Conservation (phyloP, 768 basidiomycete species). For the Pleurotus tuber-regium region DNA sequence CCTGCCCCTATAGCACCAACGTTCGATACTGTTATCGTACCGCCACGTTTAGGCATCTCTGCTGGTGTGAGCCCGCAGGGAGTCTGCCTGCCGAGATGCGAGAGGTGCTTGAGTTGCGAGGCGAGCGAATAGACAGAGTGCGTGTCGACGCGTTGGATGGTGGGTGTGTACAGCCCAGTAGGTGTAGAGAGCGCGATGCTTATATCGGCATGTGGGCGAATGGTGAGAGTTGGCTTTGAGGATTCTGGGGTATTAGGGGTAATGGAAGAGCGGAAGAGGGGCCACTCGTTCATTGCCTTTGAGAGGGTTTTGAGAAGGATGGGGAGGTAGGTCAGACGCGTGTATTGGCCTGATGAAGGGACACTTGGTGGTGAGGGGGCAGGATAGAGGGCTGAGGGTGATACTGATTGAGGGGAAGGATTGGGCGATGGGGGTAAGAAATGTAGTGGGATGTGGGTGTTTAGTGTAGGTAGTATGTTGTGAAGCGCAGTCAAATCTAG, state of each 20-base stretch:
- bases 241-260: slow-evolving; percentile 33
- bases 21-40: slow-evolving; percentile 80
- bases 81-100: slow-evolving; percentile 62
- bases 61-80: slow-evolving; percentile 61
- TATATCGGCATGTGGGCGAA: slow-evolving; percentile 77
- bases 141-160: slow-evolving; percentile 52
- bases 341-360: slow-evolving; percentile 54
- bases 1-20: slow-evolving; percentile 79
- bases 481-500: slow-evolving; percentile 74
- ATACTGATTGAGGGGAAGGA: slow-evolving; percentile 25
- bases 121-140: slow-evolving; percentile 60
- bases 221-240: slow-evolving; percentile 62
- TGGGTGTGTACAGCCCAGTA: slow-evolving; percentile 82
- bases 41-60: slow-evolving; percentile 75
- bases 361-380: slow-evolving; percentile 39
- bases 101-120: slow-evolving; percentile 56
- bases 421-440: slow-evolving; percentile 28
- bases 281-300: slow-evolving; percentile 81
- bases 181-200: slow-evolving; percentile 75
- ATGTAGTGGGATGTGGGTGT: slow-evolving; percentile 65
- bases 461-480: slow-evolving; percentile 59
- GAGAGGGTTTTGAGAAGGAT: slow-evolving; percentile 81
- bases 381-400: slow-evolving; percentile 37
- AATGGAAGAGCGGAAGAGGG: slow-evolving; percentile 76
- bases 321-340: slow-evolving; percentile 77